These are phyloP conservation scores for Cladosporium sp. DNA, from an alignment of 2,329 filamentous ascomycete genomes.

Conservation along the genomic window DNA sequence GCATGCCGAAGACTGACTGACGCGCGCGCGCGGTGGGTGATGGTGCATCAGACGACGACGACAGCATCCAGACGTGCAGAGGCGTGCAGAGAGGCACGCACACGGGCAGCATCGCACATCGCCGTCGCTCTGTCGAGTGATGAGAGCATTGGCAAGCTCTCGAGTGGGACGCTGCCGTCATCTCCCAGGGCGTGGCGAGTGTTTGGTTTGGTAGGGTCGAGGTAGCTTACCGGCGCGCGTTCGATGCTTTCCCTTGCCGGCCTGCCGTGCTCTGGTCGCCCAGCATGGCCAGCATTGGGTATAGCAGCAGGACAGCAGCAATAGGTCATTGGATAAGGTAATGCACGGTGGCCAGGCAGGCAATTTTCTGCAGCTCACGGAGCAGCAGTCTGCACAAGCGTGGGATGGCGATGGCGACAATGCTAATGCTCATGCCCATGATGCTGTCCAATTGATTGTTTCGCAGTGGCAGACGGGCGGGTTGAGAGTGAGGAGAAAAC, in stretches of 20 bases:
- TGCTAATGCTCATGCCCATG: not conserved
- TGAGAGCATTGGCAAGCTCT: not conserved
- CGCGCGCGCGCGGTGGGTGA: not conserved
- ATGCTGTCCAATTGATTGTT: not conserved
- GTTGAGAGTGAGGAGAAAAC: not conserved
- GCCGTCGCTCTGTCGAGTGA: not conserved
- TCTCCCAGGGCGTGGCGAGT: not conserved
- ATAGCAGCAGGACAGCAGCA: slow-evolving; percentile 1
- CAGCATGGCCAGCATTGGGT: not conserved
- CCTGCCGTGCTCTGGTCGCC: not conserved
- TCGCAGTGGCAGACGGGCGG: not conserved
- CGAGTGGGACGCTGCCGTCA: not conserved
- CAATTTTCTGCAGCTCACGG: slow-evolving; percentile 3
- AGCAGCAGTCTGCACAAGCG: slow-evolving; percentile 12
- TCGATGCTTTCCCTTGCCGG: not conserved
- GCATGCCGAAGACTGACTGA: slow-evolving; percentile 3
- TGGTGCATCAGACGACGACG: not conserved
- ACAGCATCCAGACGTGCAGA: not conserved
- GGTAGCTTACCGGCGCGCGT: slow-evolving; percentile 1
- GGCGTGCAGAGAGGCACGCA: not conserved
- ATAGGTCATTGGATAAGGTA: not conserved
- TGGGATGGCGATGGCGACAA: not conserved
- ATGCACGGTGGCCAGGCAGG: slow-evolving; percentile 1
- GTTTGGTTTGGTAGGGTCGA: not conserved
- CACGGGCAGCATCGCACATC: not conserved